A percentile compares a stretch with the other conserved stretches of the same genome.
These are phyloP conservation scores for Chlorophyllum brunneum DNA, from an alignment of 768 basidiomycete genomes.

Conservation along the genomic window DNA sequence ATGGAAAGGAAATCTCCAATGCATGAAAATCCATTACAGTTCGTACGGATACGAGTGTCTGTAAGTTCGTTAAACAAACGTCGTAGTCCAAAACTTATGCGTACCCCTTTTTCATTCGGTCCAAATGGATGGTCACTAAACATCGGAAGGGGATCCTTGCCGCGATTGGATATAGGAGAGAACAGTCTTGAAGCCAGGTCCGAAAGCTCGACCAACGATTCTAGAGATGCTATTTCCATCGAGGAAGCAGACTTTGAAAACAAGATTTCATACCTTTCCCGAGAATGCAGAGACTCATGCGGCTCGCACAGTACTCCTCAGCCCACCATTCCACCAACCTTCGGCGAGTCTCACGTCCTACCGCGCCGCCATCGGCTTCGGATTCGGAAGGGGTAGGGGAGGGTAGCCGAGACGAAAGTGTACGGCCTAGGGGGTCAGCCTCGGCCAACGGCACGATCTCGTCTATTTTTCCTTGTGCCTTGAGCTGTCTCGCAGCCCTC, in stretches of 20 bases:
- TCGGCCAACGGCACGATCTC: too few relatives aligned
- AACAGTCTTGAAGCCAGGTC: constrained; percentile 61
- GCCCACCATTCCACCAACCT: constrained; percentile 84
- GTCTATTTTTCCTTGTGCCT: constrained; percentile 43
- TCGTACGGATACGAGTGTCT: constrained; percentile 83
- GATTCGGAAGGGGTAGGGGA: constrained; percentile 34
- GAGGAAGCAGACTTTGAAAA: not conserved
- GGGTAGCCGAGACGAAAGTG: constrained; percentile 37
- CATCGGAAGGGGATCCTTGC: constrained; percentile 54
- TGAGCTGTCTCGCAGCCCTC: constrained; percentile 53
- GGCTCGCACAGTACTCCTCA: constrained; percentile 74
- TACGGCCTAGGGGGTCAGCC: not conserved
- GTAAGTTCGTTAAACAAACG: constrained; percentile 4
- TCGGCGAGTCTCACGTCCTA: constrained; percentile 78
- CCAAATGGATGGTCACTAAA: constrained; percentile 77
- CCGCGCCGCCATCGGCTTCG: constrained; percentile 71
- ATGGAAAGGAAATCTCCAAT: constrained; percentile 77
- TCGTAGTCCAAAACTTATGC: constrained; percentile 22
- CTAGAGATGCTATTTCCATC: constrained; percentile 31
- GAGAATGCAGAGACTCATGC: constrained; percentile 77
- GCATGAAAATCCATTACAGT: constrained; percentile 87
- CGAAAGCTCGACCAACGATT: constrained; percentile 71
- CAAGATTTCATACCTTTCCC: constrained; percentile 63
- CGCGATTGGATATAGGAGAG: constrained; percentile 67
- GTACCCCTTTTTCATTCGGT: constrained; percentile 62